Conservation (phyloP, 2,329 filamentous ascomycete species). For the Neofusicoccum laricinum region DNA sequence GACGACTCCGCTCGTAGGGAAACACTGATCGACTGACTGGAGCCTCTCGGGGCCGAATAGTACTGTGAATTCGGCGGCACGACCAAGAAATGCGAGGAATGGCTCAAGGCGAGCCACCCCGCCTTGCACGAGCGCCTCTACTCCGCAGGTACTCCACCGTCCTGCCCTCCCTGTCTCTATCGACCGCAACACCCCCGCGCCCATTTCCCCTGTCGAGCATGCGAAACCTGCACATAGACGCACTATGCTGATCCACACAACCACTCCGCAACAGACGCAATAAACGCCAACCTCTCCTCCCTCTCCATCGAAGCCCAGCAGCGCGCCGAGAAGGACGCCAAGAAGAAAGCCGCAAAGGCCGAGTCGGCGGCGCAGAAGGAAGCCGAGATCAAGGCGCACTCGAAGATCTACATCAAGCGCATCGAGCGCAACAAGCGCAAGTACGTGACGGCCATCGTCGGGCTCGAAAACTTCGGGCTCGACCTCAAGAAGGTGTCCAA, state of each 20-base stretch:
- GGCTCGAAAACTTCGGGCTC: conserved; percentile 84
- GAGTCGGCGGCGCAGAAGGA: conserved; percentile 81
- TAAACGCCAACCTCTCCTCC: conserved; percentile 79
- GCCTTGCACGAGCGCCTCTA: conserved; percentile 77
- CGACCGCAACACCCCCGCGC: no score
- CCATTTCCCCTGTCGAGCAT: no score
- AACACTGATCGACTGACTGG: neutral
- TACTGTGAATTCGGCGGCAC: conserved; percentile 99
- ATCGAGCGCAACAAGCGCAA: conserved; percentile 99
- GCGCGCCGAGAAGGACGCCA: conserved; percentile 90
- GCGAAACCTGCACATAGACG: no score
- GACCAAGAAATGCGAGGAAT: conserved; percentile 94
- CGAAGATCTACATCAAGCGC: conserved; percentile 86
- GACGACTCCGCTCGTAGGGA: neutral
- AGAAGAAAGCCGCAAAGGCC: conserved; percentile 95
- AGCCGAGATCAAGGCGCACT: conserved; percentile 76
- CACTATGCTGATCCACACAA: neutral
- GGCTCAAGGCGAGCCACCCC: conserved; percentile 75
- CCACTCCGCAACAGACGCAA: conserved; percentile 46
- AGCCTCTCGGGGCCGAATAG: conserved; percentile 47
- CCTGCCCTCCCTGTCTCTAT: no score
- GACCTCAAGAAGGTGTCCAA: conserved; percentile 96
- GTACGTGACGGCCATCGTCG: conserved; percentile 88
- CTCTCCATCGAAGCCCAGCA: conserved; percentile 90
- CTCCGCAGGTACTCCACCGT: conserved; percentile 65